Conservation (phyloP, 2,329 filamentous ascomycete genomes). For the Neospermospora avenae region DNA sequence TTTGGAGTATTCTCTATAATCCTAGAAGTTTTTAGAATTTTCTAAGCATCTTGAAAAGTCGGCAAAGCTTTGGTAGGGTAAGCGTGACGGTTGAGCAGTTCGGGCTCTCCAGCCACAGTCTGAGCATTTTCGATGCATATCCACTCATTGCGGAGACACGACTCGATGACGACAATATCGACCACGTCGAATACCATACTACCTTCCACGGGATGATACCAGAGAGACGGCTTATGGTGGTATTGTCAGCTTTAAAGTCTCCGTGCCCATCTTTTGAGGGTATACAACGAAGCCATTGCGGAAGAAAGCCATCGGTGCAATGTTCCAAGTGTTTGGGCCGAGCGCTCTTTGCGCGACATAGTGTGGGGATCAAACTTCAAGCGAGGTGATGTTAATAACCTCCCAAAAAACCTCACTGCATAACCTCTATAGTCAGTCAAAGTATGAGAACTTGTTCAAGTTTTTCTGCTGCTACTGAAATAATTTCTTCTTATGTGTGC, state of each 20-base stretch:
- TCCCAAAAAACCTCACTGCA: no score
- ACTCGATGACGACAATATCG: background rate
- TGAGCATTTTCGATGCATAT: constrained; percentile 1
- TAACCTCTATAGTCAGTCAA: no score
- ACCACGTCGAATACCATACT: background rate
- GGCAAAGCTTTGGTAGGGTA: background rate
- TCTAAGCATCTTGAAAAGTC: background rate
- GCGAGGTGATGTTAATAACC: no score
- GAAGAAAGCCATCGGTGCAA: background rate
- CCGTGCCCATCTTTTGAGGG: background rate
- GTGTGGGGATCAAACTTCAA: no score
- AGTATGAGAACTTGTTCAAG: no score
- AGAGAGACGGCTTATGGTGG: background rate
- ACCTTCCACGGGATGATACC: background rate
- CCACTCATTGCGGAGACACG: background rate
- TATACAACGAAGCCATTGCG: background rate
- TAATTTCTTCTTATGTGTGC: constrained; percentile 1
- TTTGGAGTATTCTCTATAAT: background rate
- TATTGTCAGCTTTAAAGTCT: background rate
- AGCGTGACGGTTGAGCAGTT: background rate
- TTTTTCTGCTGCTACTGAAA: no score
- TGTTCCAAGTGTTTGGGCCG: no score
- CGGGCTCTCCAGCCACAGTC: no score
- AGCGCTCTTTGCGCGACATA: no score
- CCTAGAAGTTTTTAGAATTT: background rate